Percentiles rank a stretch among this genome's conserved stretches.
Conservation (phyloP, 2,329 filamentous ascomycete species). For the Rutstroemia sp. region DNA sequence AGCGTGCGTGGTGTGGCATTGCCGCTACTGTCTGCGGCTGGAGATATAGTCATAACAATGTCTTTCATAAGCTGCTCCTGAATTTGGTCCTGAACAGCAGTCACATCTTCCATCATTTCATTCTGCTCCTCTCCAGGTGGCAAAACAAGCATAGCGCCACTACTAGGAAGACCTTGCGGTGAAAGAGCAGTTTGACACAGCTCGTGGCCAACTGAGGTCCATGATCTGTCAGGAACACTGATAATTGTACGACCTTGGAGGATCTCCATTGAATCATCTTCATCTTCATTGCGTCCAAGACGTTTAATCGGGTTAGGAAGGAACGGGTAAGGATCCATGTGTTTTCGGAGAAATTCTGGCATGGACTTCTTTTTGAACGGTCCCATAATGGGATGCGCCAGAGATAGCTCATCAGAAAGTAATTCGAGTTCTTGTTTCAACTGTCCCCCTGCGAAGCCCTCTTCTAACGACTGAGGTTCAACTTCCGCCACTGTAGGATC, state of each 20-base stretch:
- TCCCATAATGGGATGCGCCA: slow-evolving; percentile 53
- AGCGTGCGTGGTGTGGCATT: slow-evolving; percentile 12
- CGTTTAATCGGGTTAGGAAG: slow-evolving; percentile 44
- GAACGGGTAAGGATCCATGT: slow-evolving; percentile 55
- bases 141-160: slow-evolving; percentile 18
- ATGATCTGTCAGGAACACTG: slow-evolving; percentile 19
- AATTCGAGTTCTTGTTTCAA: slow-evolving; percentile 47
- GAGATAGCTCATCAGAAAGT: slow-evolving; percentile 46
- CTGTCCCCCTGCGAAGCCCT: slow-evolving; percentile 56
- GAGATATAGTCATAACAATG: slow-evolving; percentile 18
- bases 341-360: slow-evolving; percentile 42
- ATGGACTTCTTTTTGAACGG: slow-evolving; percentile 48
- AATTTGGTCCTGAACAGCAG: background rate
- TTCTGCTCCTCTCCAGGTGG: slow-evolving; percentile 14
- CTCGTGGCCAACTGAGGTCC: slow-evolving; percentile 24
- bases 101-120: background rate
- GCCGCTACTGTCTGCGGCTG: slow-evolving; percentile 14
- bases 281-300: background rate
- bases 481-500: slow-evolving; percentile 56
- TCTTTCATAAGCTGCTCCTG: slow-evolving; percentile 26
- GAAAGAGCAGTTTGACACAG: slow-evolving; percentile 18
- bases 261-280: slow-evolving; percentile 9
- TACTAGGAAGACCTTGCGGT: slow-evolving; percentile 12
- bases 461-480: slow-evolving; percentile 54
- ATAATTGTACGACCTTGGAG: slow-evolving; percentile 13